Percentiles rank a stretch among this genome's conserved stretches.
These are phyloP conservation scores for Saccharum officinarum DNA, from an alignment of 176 grass and related monocot genomes.

Conservation along the genomic window DNA sequence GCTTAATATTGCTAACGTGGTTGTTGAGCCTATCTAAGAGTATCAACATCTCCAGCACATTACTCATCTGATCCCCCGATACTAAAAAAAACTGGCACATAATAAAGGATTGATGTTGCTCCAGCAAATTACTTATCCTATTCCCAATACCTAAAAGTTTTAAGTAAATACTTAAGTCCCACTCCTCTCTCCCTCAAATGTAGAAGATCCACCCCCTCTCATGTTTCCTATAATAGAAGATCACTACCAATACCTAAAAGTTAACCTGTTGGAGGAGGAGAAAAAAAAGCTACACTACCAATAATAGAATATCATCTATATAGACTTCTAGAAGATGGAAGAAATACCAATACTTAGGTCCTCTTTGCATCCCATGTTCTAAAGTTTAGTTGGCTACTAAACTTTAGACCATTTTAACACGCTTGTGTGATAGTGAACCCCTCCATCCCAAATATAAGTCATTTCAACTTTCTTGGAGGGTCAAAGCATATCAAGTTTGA, in stretches of 20 bases:
- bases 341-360: too few species aligned
- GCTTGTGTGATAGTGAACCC: neutral
- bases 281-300: neutral
- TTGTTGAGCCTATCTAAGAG: neutral
- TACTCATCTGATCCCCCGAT: neutral
- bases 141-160: neutral
- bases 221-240: too few species aligned
- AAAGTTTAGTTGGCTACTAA: neutral
- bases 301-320: neutral
- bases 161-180: neutral
- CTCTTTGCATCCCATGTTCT: neutral
- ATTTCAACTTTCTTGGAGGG: too few species aligned
- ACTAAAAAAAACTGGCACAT: neutral
- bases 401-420: neutral
- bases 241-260: too few species aligned
- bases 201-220: neutral
- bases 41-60: neutral
- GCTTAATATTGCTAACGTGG: neutral
- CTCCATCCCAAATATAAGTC: too few species aligned
- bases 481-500: too few species aligned
- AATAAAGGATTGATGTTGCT: neutral
- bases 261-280: neutral
- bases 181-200: neutral
- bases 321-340: neutral
- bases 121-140: neutral